Evolutionary conservation across 2,329 filamentous ascomycete genomes (phyloP), one percentile per base, ranked within the genome.

Genomic region (Alternaria arbusti): DNA sequence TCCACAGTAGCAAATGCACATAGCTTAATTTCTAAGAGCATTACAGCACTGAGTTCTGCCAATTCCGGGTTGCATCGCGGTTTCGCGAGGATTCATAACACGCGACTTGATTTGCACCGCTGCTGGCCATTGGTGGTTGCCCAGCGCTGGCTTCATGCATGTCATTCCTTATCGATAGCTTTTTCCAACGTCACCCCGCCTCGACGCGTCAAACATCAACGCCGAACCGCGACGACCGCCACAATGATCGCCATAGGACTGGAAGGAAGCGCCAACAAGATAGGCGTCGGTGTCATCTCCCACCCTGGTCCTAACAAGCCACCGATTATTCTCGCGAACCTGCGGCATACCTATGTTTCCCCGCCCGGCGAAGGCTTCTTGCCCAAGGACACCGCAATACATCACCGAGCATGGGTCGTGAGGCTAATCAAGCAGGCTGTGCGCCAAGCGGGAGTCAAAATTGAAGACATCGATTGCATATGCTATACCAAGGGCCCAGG

Each of bases 261-360:
- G 78, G 96, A 99, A 85, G 95, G 96, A 80, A 97, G 93, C 61
- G 96, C 96, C 82, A 99, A 99, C 86, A 99, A 99, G 83, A 89
- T 99, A 56, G 96, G 95, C 70, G 91, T 98, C 62, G 96, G 96
- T 75, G 85, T 99, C 62, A 97, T 99, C 79, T 87, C 89, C 23
- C 96, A 98, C 84, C 86, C 89, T 4, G 73, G 82, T 66, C 76
- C 82, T 9, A 76, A 78, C 59, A 73, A 79, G 47, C 60, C 82
- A 73, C 80, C 83, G 26, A 83, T 85, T 63, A 78, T 99, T 78
- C 92, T 99, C 70, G 90, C 94, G 78, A 99, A 99, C 84, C 87
- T 99, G 70, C 91, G 96, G 58, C 92, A 98, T 83, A 99, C 96
- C 20, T 99, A 95, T 83, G 86, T 91, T 74, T 92, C 95, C 47